Evolutionary conservation across 768 basidiomycete genomes (phyloP).

Genomic region (Russula lepida): DNA sequence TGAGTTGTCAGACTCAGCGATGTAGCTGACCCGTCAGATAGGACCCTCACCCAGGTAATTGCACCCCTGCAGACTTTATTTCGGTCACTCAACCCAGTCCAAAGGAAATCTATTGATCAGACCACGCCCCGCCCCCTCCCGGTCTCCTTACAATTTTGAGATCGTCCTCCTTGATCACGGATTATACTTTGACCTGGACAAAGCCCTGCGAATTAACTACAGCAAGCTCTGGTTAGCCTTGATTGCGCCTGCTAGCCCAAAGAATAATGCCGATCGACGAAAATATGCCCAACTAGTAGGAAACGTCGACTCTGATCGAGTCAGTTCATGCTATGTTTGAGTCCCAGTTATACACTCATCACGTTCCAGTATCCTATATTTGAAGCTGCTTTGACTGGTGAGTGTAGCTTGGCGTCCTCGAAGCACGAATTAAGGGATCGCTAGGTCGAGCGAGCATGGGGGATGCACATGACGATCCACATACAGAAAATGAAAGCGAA

Average conservation of each 20-base stretch:
- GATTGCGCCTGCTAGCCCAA: conserved; percentile 60
- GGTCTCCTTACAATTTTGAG: conserved; percentile 91
- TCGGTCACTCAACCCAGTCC: not conserved
- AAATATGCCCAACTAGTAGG: conserved; percentile 89
- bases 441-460: conserved; percentile 60
- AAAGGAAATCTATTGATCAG: conserved; percentile 87
- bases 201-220: conserved; percentile 72
- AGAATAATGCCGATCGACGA: conserved; percentile 57
- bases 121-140: conserved; percentile 49
- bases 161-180: conserved; percentile 93
- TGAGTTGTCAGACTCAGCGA: not conserved
- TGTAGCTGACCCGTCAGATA: conserved; percentile 27
- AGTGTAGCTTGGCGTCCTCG: not conserved
- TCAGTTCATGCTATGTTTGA: conserved; percentile 29
- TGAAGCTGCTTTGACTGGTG: conserved; percentile 88
- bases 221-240: conserved; percentile 87
- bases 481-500: conserved; percentile 27
- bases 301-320: conserved; percentile 81
- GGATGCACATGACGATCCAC: conserved; percentile 45
- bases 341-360: not conserved
- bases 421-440: conserved; percentile 1
- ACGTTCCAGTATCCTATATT: conserved; percentile 75
- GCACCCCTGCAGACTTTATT: not conserved
- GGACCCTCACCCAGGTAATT: conserved; percentile 80
- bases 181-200: conserved; percentile 84